Evolutionary conservation across 1,284 basidiomycete species (phyloP), one percentile per base, ranked within the genome.

Genomic region (Papiliotrema nemorosa): DNA sequence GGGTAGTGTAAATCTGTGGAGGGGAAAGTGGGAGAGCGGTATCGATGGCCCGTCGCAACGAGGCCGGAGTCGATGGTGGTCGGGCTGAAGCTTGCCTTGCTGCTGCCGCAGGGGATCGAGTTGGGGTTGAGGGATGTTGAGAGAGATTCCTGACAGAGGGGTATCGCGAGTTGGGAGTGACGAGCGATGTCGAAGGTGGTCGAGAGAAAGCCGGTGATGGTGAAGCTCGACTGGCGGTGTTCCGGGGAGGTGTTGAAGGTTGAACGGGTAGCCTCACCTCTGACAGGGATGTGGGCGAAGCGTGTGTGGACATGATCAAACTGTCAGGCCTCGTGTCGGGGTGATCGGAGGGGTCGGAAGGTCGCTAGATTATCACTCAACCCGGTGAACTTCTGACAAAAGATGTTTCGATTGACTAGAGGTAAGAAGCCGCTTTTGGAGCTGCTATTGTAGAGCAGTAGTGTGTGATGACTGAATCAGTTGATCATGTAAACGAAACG

Each of bases 1-100:
- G 55, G 14, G 58, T 56, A 5, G 54, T 48, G 38, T 55, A 57
- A 35, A 25, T 37, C 9, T 44, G 39, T 6, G 51, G 44, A 3
- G 64, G 61, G 9, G 63, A 58, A 13, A 21, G 3, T 1, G 66
- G 66, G 21, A 64, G 47, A 13, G 62, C 48, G 21, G 62, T 66
- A 26, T 61, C 50, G 46, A 55, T 52, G 2, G 66, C 66, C 45
- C 56, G 44, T 2, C 39, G 47, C 16, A 59, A 44, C 10, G 58
- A 54, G 9, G 49, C 24, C 3, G 55, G 42, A 16, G 49, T 44
- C 9, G 38, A 22, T 2, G 50, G 33, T 9, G 47, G 25, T 25
- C 31, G 52, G 45, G 27, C 20, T 2, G 43, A 20, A 36, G 47
- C 29, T 5, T 42, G 18, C 20, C 41, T 10, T 3, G 39, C 29